Conservation (phyloP, 2,329 filamentous ascomycete genomes). For the Nemania abortiva region DNA sequence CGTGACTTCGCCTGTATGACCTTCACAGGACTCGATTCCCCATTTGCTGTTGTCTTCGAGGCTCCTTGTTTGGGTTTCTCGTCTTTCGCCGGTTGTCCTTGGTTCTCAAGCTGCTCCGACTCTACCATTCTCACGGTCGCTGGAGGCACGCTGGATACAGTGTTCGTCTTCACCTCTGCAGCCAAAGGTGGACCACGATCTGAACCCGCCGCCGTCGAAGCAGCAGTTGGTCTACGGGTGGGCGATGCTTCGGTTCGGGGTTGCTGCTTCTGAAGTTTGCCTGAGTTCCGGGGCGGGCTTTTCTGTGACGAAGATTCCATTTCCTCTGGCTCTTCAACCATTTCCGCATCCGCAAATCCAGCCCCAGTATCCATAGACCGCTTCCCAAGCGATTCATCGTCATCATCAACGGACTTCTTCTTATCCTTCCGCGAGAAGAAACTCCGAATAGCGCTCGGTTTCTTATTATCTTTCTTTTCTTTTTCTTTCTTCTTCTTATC, state of each 20-base stretch:
- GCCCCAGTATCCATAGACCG: conserved; percentile 67
- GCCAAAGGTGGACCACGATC: conserved; percentile 52
- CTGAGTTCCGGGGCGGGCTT: conserved; percentile 66
- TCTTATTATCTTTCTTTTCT: conserved; percentile 62
- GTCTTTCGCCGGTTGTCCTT: conserved; percentile 55
- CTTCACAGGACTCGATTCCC: conserved; percentile 67
- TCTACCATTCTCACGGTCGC: conserved; percentile 70
- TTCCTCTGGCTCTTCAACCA: conserved; percentile 61
- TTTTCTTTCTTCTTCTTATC: conserved; percentile 76
- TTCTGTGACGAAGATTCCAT: conserved; percentile 62
- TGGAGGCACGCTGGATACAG: conserved; percentile 67
- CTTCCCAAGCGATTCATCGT: conserved; percentile 72
- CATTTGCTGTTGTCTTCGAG: conserved; percentile 59
- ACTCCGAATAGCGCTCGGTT: conserved; percentile 62
- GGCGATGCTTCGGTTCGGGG: conserved; percentile 63
- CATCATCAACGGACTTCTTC: conserved; percentile 67
- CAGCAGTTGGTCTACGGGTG: conserved; percentile 55
- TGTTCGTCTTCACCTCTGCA: conserved; percentile 58
- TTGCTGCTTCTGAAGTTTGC: conserved; percentile 78
- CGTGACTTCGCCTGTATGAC: conserved; percentile 70
- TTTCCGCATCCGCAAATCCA: conserved; percentile 54
- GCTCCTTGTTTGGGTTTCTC: conserved; percentile 55
- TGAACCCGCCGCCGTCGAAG: conserved; percentile 51
- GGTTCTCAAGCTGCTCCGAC: conserved; percentile 59
- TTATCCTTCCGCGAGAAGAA: conserved; percentile 74